A percentile compares a stretch with the other conserved stretches of the same genome.
Evolutionary conservation across 148 eudicot genomes (phyloP).

Genomic region (Limonium bicolor): DNA sequence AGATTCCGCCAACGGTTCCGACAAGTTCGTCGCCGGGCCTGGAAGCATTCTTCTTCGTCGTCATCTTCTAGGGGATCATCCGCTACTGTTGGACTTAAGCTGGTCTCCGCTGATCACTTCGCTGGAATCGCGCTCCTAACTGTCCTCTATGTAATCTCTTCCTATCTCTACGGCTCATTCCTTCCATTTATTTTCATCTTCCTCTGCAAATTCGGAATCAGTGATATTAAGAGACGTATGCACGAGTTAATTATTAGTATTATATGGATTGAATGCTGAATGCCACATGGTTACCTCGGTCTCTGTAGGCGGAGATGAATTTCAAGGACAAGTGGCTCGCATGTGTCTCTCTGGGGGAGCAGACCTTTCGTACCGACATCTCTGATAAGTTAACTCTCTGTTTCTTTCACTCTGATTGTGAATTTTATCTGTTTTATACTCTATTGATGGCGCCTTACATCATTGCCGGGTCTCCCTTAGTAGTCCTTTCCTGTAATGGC

Average conservation of each 20-base stretch:
- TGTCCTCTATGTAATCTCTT: conserved; percentile 39
- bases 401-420: too few species aligned
- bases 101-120: conserved; percentile 42
- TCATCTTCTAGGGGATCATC: conserved; percentile 7
- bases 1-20: conserved; percentile 31
- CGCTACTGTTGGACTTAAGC: conserved; percentile 9
- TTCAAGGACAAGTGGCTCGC: conserved; percentile 91
- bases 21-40: conserved; percentile 17
- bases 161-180: not conserved
- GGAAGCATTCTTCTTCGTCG: too few species aligned
- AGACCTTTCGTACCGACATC: conserved; percentile 63
- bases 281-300: too few species aligned
- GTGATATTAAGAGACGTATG: conserved; percentile 6
- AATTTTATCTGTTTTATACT: too few species aligned
- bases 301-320: conserved; percentile 67
- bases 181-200: not conserved
- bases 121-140: conserved; percentile 76
- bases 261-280: too few species aligned
- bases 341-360: conserved; percentile 83
- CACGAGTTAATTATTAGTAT: too few species aligned
- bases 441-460: too few species aligned
- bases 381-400: conserved; percentile 83
- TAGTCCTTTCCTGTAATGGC: too few species aligned
- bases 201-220: too few species aligned
- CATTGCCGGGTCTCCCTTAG: too few species aligned